These are phyloP conservation scores for Rhodosporidiobolus odoratus DNA, from an alignment of 768 basidiomycete species.

Conservation along the genomic window DNA sequence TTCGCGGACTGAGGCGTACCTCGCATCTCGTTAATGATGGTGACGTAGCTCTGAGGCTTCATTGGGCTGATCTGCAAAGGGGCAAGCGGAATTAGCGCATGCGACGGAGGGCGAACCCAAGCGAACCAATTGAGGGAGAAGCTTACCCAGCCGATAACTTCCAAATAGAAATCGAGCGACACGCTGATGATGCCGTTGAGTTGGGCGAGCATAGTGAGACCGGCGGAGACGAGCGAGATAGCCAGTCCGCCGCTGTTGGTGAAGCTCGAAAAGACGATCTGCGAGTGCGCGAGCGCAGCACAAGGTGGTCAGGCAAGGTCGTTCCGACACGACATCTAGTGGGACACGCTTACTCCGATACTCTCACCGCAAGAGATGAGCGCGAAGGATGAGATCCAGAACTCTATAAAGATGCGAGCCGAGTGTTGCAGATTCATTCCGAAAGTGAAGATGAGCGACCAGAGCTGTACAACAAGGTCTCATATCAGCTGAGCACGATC, in stretches of 20 bases:
- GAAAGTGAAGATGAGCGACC: constrained; percentile 44
- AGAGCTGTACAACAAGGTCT: constrained; percentile 31
- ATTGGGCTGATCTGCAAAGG: constrained; percentile 24
- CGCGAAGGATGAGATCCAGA: constrained; percentile 45
- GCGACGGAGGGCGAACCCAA: neutral
- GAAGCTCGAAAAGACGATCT: constrained; percentile 32
- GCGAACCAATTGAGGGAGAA: neutral
- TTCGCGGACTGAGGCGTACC: too few species aligned
- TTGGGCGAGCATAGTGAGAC: constrained; percentile 10
- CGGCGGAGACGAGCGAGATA: constrained; percentile 22
- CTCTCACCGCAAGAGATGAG: constrained; percentile 47
- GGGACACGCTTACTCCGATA: constrained; percentile 45
- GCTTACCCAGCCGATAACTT: constrained; percentile 41
- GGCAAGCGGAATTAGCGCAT: too few species aligned
- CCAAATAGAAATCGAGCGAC: constrained; percentile 46
- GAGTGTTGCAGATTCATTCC: constrained; percentile 47
- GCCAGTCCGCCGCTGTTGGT: constrained; percentile 17
- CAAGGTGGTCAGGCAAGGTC: constrained; percentile 42
- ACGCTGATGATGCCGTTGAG: constrained; percentile 43
- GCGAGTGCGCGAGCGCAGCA: too few species aligned
- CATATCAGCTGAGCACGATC: neutral
- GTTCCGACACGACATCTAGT: constrained; percentile 42
- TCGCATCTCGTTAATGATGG: constrained; percentile 48
- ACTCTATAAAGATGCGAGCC: constrained; percentile 47
- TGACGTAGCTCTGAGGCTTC: constrained; percentile 44